A percentile compares a stretch with the other conserved stretches of the same genome.
phyloP scores from a whole-genome alignment of 2,329 filamentous ascomycete species.

The Sordariomycetes sp. region DNA sequence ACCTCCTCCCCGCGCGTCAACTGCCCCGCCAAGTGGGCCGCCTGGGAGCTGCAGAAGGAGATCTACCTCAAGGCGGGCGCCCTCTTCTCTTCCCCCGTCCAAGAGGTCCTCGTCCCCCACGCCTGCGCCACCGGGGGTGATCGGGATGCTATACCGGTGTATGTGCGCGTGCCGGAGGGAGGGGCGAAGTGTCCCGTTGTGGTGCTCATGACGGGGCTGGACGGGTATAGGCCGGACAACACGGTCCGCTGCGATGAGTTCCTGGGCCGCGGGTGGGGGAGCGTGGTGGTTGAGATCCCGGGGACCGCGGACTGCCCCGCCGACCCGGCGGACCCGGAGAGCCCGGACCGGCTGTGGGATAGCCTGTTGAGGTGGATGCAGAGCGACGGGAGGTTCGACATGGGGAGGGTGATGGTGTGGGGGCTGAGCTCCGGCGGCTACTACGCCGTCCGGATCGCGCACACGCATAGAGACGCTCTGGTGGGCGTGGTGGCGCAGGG shows the following conservation, averaged over 20 bases:
- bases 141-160: conserved; percentile 47
- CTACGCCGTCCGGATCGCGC: conserved; percentile 56
- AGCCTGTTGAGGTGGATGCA: conserved; percentile 51
- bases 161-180: conserved; percentile 46
- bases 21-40: conserved; percentile 41
- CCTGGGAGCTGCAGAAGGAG: conserved; percentile 56
- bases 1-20: conserved; percentile 24
- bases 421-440: conserved; percentile 57
- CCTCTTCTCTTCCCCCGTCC: conserved; percentile 45
- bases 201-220: conserved; percentile 49
- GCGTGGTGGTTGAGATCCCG: conserved; percentile 45
- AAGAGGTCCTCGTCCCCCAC: conserved; percentile 53
- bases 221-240: conserved; percentile 54
- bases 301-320: conserved; percentile 51
- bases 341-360: conserved; percentile 51
- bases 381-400: conserved; percentile 39
- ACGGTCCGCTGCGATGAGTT: conserved; percentile 52
- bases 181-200: conserved; percentile 29
- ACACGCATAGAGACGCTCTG: conserved; percentile 48
- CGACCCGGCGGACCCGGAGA: conserved; percentile 46
- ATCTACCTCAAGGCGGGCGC: conserved; percentile 47
- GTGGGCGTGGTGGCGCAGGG: conserved; percentile 48
- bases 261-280: conserved; percentile 50
- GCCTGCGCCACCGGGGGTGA: conserved; percentile 36
- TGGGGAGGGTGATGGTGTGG: conserved; percentile 48